These are phyloP conservation scores for Russula virescens DNA, from an alignment of 768 basidiomycete genomes.

Conservation along the genomic window DNA sequence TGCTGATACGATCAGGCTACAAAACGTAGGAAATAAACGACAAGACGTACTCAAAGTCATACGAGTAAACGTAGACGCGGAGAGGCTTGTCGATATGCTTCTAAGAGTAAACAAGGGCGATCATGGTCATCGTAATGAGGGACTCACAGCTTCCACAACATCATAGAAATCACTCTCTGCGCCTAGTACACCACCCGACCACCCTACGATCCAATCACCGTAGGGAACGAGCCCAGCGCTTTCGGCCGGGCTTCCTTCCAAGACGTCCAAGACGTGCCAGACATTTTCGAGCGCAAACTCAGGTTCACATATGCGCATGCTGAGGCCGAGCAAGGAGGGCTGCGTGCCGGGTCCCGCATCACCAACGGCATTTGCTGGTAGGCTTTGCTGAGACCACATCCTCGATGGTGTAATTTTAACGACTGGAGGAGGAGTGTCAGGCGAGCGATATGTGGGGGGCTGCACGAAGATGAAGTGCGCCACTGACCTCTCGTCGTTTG, in stretches of 20 bases:
- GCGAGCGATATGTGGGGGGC: not conserved
- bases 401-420: conserved; percentile 83
- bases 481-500: conserved; percentile 59
- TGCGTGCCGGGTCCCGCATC: conserved; percentile 44
- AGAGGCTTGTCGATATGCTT: conserved; percentile 93
- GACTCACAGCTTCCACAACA: conserved; percentile 79
- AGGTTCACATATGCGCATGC: conserved; percentile 90
- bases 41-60: conserved; percentile 83
- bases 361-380: conserved; percentile 35
- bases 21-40: not conserved
- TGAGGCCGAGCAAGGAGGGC: conserved; percentile 90
- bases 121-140: conserved; percentile 3
- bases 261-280: conserved; percentile 96
- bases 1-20: conserved; percentile 41
- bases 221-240: conserved; percentile 94
- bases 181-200: conserved; percentile 88
- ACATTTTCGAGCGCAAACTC: conserved; percentile 86
- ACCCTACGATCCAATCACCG: conserved; percentile 75
- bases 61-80: conserved; percentile 92
- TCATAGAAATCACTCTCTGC: conserved; percentile 97
- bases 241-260: conserved; percentile 95
- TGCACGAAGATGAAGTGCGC: not conserved
- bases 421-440: conserved; percentile 40
- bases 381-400: conserved; percentile 59
- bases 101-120: not conserved